Percentiles rank a stretch among this genome's conserved stretches.
These are phyloP conservation scores for Hypoxylon sp. DNA, from an alignment of 2,329 filamentous ascomycete species.

Conservation along the genomic window DNA sequence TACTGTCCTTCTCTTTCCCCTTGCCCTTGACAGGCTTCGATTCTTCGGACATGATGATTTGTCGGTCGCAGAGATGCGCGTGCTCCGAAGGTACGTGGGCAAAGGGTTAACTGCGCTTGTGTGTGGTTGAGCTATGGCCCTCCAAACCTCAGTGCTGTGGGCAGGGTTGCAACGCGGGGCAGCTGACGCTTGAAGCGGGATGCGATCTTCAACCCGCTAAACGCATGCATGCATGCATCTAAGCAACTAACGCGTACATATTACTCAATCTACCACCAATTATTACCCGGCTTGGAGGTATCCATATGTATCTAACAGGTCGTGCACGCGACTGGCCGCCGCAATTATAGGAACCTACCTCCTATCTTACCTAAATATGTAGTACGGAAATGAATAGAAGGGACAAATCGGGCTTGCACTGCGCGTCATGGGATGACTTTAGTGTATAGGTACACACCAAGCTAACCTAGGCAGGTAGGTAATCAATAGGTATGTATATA, in stretches of 20 bases:
- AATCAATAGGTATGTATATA: too few species aligned
- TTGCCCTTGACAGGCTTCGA: slow-evolving; percentile 72
- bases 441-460: too few species aligned
- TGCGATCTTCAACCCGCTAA: slow-evolving; percentile 17
- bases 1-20: slow-evolving; percentile 61
- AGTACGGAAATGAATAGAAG: too few species aligned
- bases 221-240: neutral
- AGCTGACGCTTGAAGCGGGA: neutral
- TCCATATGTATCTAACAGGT: too few species aligned
- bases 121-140: slow-evolving; percentile 5
- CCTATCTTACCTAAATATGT: neutral
- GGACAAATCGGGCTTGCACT: too few species aligned
- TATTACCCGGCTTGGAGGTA: too few species aligned
- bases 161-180: slow-evolving; percentile 33
- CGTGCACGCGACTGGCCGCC: too few species aligned
- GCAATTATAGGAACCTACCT: too few species aligned
- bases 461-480: too few species aligned
- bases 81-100: slow-evolving; percentile 4
- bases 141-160: neutral
- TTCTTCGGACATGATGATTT: slow-evolving; percentile 64
- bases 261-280: too few species aligned
- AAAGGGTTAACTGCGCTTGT: slow-evolving; percentile 18
- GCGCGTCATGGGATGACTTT: too few species aligned
- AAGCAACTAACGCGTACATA: neutral
- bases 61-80: neutral